Evolutionary conservation across 768 basidiomycete genomes (phyloP), one percentile per base, ranked within the genome.

Genomic region (Xerocomellus amylosporus): DNA sequence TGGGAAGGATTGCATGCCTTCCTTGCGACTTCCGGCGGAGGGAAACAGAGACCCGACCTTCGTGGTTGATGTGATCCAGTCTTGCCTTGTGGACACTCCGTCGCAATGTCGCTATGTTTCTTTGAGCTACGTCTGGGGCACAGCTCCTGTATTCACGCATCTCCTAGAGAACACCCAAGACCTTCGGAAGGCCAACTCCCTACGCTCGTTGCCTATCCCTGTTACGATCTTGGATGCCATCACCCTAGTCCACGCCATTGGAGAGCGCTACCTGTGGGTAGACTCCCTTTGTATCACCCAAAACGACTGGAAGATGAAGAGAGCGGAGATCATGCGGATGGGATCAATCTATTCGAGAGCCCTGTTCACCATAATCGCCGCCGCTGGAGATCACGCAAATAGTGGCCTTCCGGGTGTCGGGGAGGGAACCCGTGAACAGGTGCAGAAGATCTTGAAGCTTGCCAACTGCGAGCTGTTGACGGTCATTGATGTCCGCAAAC

Each of bases 251-350:
- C 56, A 37, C 8, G 43, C 47, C 34, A 60, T 70, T 12, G 58
- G 64, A 38, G 56, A 63, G 40, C 59, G 59, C 17, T 69, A 67
- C 34, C 37, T 66, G 17, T 66, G 67, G 65, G 59, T 69, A 4
- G 67, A 66, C 22, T 55, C 65, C 3, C 19, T 66, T 0, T 67
- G 65, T 14, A 69, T 67, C 36, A 51, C 55, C 33, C 65, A 64
- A 42, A 28, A 67, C 15, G 50, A 66, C 13, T 30, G 30, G 20
- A 36, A 37, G 43, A 64, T 64, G 56, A 48, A 56, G 15, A 46
- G 57, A 12, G 19, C 45, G 6, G 67, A 66, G 46, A 58, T 68
- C 19, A 28, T 12, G 33, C 55, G 47, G 17, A 68, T 69, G 67
- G 56, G 57, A 19, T 49, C 55, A 0, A 57, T 69, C 15, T 66